Base-by-base conservation (phyloP, 1,284 basidiomycete genomes). In the Anthracocystis panici-leucophaei region DNA sequence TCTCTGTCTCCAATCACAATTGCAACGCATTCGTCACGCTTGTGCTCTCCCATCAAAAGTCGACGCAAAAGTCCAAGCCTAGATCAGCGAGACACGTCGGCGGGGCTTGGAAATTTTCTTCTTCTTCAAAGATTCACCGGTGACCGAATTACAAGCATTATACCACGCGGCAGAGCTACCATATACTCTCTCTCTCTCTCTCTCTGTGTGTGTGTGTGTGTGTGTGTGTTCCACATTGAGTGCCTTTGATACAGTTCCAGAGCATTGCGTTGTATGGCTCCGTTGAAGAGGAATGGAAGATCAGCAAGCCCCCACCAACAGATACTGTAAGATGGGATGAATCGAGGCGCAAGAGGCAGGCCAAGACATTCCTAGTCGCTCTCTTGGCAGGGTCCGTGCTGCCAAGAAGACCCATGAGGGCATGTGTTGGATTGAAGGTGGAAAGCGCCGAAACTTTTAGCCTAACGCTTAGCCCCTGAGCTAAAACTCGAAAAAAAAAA, bases 361-460 rank as follows among this genome's bases (percentile, higher is more conserved):
- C 48, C 48, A 51, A 51, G 57, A 48, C 50, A 51, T 58, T 49
- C 57, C 11, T 67, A 57, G 65, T 20, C 27, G 44, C 49, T 33
- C 35, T 57, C 65, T 67, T 67, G 65, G 65, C 59, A 67, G 55
- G 42, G 49, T 52, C 27, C 42, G 16, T 40, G 21, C 29, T 27
- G 51, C 51, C 51, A 48, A 55, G 57, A 45, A 51, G 38, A 52
- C 29, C 21, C 41, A 27, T 27, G 20, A 42, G 14, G 44, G 31
- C 29, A 50, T 50, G 48, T 31, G 29, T 20, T 6, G 18, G 5
- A 20, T 18, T 27, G 27, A 18, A 42, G 25, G 3, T 38, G 35
- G 14, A 38, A 38, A 16, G 20, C 29, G 40, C 18, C 46, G 46
- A 46, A 50, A 33, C 11, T 31, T 18, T 21, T 3, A 12, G 20